Percentiles rank a stretch among this genome's conserved stretches.
Evolutionary conservation across 2,329 filamentous ascomycete species (phyloP).

Genomic region (Fusarium marasasianum): DNA sequence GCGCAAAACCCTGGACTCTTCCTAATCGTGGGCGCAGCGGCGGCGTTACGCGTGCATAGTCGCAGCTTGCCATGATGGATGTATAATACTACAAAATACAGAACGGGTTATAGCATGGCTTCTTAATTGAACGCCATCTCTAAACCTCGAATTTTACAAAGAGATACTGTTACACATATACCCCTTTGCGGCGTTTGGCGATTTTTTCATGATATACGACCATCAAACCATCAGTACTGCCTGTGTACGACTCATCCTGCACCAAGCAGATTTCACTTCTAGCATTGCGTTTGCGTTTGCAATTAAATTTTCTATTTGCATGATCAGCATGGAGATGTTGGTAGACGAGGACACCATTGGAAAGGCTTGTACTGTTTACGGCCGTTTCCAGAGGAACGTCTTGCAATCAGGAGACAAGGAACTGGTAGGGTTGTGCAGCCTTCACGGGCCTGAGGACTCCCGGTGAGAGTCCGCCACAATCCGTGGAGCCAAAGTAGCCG

Average conservation of each 20-base stretch:
- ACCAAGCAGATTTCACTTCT: conserved; percentile 10
- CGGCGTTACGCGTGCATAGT: conserved; percentile 35
- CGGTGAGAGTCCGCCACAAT: background rate
- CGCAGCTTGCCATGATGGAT: conserved; percentile 10
- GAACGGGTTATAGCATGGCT: background rate
- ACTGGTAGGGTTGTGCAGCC: background rate
- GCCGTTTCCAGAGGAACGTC: conserved; percentile 8
- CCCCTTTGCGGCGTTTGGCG: conserved; percentile 26
- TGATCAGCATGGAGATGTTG: conserved; percentile 14
- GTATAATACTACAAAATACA: conserved; percentile 28
- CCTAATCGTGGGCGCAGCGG: conserved; percentile 61
- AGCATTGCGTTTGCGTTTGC: conserved; percentile 7
- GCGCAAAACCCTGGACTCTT: conserved; percentile 75
- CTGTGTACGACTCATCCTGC: conserved; percentile 1
- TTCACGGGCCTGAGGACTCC: background rate
- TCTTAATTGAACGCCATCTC: conserved; percentile 2
- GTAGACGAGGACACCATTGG: background rate
- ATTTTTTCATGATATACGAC: conserved; percentile 30
- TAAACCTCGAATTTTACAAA: conserved; percentile 9
- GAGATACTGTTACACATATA: conserved; percentile 22
- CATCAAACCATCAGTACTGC: conserved; percentile 16
- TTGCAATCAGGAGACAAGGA: conserved; percentile 2
- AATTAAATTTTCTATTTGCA: conserved; percentile 1
- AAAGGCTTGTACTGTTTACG: background rate
- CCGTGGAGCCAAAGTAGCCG: background rate